These are phyloP conservation scores for Vigna reflexopilosa DNA, from an alignment of 306 rosid genomes.

Conservation along the genomic window DNA sequence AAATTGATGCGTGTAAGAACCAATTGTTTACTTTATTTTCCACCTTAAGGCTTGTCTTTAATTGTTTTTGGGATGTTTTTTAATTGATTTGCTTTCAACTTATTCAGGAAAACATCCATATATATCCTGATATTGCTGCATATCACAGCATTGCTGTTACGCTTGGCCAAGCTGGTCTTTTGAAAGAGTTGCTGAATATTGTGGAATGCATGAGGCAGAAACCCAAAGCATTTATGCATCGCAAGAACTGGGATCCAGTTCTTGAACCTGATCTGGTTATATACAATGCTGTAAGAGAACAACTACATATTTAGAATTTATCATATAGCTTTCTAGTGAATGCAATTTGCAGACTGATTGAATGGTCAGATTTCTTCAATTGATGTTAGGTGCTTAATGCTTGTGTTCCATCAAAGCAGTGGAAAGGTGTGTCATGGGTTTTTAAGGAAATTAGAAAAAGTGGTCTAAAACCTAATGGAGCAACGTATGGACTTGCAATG, in stretches of 20 bases:
- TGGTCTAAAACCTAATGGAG: conserved; percentile 84
- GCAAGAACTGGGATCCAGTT: conserved; percentile 77
- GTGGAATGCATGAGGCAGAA: conserved; percentile 83
- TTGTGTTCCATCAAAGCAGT: conserved; percentile 76
- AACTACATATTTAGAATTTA: conserved; percentile 23
- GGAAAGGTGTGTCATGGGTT: conserved; percentile 94
- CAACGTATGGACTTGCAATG: conserved; percentile 94
- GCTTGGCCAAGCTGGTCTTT: conserved; percentile 89
- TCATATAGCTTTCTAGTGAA: conserved; percentile 30
- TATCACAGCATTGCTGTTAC: conserved; percentile 94
- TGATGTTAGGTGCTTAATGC: conserved; percentile 83
- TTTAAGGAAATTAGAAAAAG: conserved; percentile 67
- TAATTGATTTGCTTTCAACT: conserved; percentile 45
- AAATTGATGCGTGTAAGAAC: conserved; percentile 77
- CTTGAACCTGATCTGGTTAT: conserved; percentile 86
- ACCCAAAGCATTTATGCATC: conserved; percentile 57
- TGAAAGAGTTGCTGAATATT: conserved; percentile 75
- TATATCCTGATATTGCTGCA: conserved; percentile 93
- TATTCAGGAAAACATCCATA: conserved; percentile 69
- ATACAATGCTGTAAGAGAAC: conserved; percentile 83
- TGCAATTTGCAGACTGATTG: conserved; percentile 38
- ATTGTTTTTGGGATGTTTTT: conserved; percentile 37
- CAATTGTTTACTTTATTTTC: conserved; percentile 42
- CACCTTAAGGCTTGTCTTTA: conserved; percentile 20
- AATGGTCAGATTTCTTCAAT: conserved; percentile 37